phyloP scores from a whole-genome alignment of 1,139 yeast genomes.

The Blastobotrys serpentis region DNA sequence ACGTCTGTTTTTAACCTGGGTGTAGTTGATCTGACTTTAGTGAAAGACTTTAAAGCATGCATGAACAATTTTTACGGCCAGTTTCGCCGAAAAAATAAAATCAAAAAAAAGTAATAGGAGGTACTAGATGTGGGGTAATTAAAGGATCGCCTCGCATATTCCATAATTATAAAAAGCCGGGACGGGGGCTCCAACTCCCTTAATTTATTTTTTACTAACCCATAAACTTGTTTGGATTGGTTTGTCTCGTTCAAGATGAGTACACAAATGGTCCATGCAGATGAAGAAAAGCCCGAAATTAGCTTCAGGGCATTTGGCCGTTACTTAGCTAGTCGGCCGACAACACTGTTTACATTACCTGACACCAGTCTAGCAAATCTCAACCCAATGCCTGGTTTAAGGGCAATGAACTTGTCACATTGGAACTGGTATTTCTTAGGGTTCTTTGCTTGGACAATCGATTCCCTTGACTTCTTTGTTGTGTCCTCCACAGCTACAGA shows the following conservation, averaged over 20 bases:
- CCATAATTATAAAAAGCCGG: neutral
- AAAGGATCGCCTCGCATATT: neutral
- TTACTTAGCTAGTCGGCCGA: conserved; percentile 33
- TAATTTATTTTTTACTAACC: too few species aligned
- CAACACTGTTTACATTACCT: conserved; percentile 33
- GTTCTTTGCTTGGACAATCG: conserved; percentile 51
- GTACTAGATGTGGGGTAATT: neutral
- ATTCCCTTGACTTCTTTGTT: conserved; percentile 54
- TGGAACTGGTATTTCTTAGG: conserved; percentile 46
- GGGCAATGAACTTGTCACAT: conserved; percentile 37
- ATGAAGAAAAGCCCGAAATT: conserved; percentile 32
- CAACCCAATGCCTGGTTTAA: conserved; percentile 41
- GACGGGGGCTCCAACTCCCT: too few species aligned
- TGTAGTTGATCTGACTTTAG: too few species aligned
- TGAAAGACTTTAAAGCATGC: too few species aligned
- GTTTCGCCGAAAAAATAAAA: neutral
- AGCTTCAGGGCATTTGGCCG: conserved; percentile 25
- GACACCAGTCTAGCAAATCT: conserved; percentile 14
- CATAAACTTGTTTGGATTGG: too few species aligned
- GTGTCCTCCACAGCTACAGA: conserved; percentile 48
- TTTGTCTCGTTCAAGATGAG: too few species aligned
- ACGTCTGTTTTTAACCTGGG: too few species aligned
- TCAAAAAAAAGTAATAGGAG: too few species aligned
- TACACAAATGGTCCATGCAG: neutral
- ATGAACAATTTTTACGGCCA: too few species aligned